phyloP scores from a whole-genome alignment of 208 protist species.

The Trypanosoma brucei region DNA sequence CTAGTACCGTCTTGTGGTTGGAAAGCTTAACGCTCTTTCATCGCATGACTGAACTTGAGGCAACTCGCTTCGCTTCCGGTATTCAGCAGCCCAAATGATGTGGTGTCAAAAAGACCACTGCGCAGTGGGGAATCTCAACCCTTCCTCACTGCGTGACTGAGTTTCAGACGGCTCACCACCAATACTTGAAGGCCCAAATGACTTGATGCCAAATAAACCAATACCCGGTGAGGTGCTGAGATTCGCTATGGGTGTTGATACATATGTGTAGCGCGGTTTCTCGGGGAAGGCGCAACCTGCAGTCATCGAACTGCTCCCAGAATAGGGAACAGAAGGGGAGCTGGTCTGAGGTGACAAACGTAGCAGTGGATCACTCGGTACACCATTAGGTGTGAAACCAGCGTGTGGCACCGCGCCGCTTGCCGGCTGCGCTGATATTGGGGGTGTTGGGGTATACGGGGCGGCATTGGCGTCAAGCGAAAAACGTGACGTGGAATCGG shows the following conservation, averaged over 20 bases:
- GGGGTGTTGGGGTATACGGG: slow-evolving; percentile 42
- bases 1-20: too few species aligned
- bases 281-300: slow-evolving; percentile 12
- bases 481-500: slow-evolving; percentile 5
- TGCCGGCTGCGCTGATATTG: slow-evolving; percentile 12
- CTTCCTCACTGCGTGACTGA: not conserved
- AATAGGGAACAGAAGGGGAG: slow-evolving; percentile 10
- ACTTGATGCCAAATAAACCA: not conserved
- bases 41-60: too few species aligned
- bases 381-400: not conserved
- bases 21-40: too few species aligned
- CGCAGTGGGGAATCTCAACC: slow-evolving; percentile 23
- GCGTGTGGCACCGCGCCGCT: slow-evolving; percentile 10
- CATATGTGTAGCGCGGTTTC: slow-evolving; percentile 20
- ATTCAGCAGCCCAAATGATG: too few species aligned
- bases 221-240: not conserved
- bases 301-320: slow-evolving; percentile 1
- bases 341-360: slow-evolving; percentile 12
- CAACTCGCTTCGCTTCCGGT: too few species aligned
- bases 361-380: slow-evolving; percentile 1
- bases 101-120: slow-evolving; percentile 7
- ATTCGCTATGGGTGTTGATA: slow-evolving; percentile 15
- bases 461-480: slow-evolving; percentile 50
- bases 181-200: not conserved
- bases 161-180: slow-evolving; percentile 7